Conservation (phyloP, 2,329 filamentous ascomycete genomes). For the Cucurbitaria berberidis region DNA sequence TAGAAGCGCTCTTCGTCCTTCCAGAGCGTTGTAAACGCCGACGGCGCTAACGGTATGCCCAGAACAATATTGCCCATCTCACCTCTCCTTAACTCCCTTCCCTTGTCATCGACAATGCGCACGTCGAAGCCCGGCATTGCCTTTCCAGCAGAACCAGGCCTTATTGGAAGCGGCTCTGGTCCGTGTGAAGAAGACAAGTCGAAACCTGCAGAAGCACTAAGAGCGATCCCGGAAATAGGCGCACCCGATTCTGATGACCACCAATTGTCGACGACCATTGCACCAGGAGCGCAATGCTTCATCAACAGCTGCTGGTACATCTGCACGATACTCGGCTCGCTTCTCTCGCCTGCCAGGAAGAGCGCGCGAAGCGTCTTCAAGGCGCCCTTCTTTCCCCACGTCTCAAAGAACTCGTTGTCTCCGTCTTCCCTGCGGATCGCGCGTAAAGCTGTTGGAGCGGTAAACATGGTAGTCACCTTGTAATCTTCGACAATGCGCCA, state of each 20-base stretch:
- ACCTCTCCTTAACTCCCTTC: constrained; percentile 71
- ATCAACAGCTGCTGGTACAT: constrained; percentile 78
- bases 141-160: constrained; percentile 87
- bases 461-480: constrained; percentile 79
- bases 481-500: constrained; percentile 88
- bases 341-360: constrained; percentile 88
- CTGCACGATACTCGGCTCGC: constrained; percentile 82
- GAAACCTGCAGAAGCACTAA: constrained; percentile 67
- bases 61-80: constrained; percentile 93
- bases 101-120: constrained; percentile 79
- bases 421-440: constrained; percentile 89
- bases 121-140: constrained; percentile 92
- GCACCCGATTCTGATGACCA: constrained; percentile 75
- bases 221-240: constrained; percentile 69
- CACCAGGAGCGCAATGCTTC: constrained; percentile 68
- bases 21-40: constrained; percentile 86
- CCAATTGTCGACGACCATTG: constrained; percentile 73
- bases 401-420: constrained; percentile 68
- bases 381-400: constrained; percentile 70
- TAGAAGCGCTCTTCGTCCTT: constrained; percentile 86
- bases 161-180: constrained; percentile 65
- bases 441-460: constrained; percentile 83
- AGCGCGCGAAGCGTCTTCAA: constrained; percentile 74
- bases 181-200: constrained; percentile 55
- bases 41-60: constrained; percentile 80